Evolutionary conservation across 805 yeast genomes (phyloP).

Genomic region (Ogataea corticis): DNA sequence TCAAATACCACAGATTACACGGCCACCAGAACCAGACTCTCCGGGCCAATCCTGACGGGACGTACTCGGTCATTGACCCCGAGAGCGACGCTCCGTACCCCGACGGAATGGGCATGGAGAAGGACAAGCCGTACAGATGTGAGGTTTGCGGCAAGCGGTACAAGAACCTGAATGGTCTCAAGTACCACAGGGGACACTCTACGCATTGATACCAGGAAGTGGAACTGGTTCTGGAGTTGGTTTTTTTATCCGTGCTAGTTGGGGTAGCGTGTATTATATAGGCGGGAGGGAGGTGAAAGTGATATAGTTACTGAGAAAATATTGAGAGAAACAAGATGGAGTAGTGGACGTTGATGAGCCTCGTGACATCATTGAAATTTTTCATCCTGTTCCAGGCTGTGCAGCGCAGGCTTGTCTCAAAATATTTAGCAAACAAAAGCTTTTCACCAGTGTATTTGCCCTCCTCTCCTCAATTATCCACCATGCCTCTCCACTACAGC

Average conservation of each 20-base stretch:
- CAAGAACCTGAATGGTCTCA: constrained; percentile 92
- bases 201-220: constrained; percentile 59
- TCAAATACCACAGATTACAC: constrained; percentile 91
- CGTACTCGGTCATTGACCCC: constrained; percentile 90
- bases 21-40: constrained; percentile 96
- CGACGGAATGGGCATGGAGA: constrained; percentile 92
- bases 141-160: constrained; percentile 98
- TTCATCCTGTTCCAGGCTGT: too few species aligned
- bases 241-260: too few species aligned
- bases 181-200: constrained; percentile 97
- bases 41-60: constrained; percentile 89
- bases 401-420: too few species aligned
- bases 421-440: too few species aligned
- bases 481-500: constrained; percentile 34
- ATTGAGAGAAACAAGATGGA: too few species aligned
- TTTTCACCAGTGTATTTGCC: not conserved
- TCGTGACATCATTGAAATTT: too few species aligned
- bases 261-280: not conserved
- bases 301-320: too few species aligned
- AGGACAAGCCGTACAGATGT: constrained; percentile 97
- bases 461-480: not conserved
- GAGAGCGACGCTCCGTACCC: constrained; percentile 84
- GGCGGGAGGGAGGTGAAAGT: too few species aligned
- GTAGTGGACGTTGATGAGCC: too few species aligned
- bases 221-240: not conserved